Evolutionary conservation across 805 yeast genomes (phyloP), one percentile per base, ranked within the genome.

Genomic region (Kuraishia cidri): DNA sequence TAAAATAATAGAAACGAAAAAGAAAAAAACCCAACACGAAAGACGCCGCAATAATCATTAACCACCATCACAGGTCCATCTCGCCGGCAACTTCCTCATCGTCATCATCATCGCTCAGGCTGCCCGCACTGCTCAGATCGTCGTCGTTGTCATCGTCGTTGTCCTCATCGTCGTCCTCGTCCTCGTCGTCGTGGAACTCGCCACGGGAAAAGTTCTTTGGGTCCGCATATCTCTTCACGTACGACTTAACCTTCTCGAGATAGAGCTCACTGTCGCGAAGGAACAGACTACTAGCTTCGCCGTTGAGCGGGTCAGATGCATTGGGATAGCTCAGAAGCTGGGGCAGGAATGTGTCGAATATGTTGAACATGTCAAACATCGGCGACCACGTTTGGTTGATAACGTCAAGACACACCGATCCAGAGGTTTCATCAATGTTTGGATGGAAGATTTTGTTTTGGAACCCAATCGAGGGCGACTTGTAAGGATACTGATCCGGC

Each of bases 311-410:
- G 54, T 90, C 98, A 10, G 90, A 66, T 2, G 97, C 90, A 49
- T 90, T 90, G 13, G 97, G 97, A 49, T 90, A 92, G 35, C 88
- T 72, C 40, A 90, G 63, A 37, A 90, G 61, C 46, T 94, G 97
- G 5, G 98, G 98, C 38, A 90, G 61, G 60, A 90, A 92, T 51
- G 85, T 79, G 48, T 90, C 97, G 52, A 92, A 85, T 17, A 90
- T 83, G 52, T 92, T 92, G 42, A 79, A 64, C 42, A 92, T 69
- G 35, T 92, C 97, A 63, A 87, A 90, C 86, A 90, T 83, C 2
- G 98, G 97, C 26, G 94, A 83, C 98, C 98, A 90, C 1, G 97
- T 86, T 51, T 90, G 96, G 54, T 90, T 90, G 41, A 90, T 88
- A 12, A 92, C 97, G 54, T 90, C 97, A 31, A 90, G 72, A 57